Evolutionary conservation across 306 rosid genomes (phyloP), one percentile per base, ranked within the genome.

Genomic region (Corylus avellana): DNA sequence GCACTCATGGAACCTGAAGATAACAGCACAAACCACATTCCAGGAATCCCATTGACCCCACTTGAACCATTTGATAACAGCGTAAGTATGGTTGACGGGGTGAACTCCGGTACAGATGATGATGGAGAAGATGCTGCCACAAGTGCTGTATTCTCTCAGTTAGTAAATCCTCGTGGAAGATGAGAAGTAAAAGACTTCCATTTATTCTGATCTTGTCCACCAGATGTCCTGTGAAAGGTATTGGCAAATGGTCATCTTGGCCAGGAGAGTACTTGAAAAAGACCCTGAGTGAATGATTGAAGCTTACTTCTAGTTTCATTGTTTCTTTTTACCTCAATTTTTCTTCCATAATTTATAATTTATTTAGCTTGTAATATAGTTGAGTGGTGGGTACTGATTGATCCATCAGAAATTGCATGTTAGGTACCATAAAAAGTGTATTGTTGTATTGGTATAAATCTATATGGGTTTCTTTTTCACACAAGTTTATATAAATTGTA

Each of bases 91-190:
- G 62, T 92, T 25, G 95, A 89, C 66, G 88, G 79, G 39, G 84
- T 84, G 56, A 85, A 84, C 85, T 88, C 95, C 0, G 83, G 84
- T 56, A 85, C 94, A 0, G 92, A 90, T 35, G 94, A 89, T 9
- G 98, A 92, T 39, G 74, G 80, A 13, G 94, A 92, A 87, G 97
- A 90, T 77, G 95, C 59, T 79, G 84, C 98, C 25, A 92, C 98
- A 49, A 94, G 97, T 87, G 93, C 97, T 35, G 98, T 94, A 63
- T 94, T 94, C 86, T 94, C 98, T 5, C 98, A 94, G 86, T 89
- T 94, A 53, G 98, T 94, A 56, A 88, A 94, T 85, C 98, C 98
- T 70, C 89, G 95, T 0, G 98, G 98, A 73, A 87, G 98, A 86
- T 94, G 90, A 92, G 85, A 77, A 76, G 54, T 7, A 37, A 42